Base-by-base conservation (phyloP, 1,139 yeast genomes). In the Saccharomyces hybrid region DNA sequence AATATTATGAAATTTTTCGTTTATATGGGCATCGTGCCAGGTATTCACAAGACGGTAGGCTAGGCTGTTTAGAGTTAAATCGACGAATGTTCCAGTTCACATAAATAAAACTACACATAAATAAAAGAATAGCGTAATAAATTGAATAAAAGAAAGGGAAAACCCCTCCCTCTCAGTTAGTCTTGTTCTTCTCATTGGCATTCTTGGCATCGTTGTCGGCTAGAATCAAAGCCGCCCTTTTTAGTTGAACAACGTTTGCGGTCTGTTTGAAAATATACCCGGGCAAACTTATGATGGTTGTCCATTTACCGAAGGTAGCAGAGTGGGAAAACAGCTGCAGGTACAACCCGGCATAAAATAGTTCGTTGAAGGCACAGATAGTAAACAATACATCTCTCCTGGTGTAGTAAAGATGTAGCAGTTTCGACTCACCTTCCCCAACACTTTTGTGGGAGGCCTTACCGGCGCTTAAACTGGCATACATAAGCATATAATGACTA, bases 211-310 rank as follows among this genome's bases (percentile, higher is more conserved):
- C 99, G 60, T 81, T 69, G 59, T 79, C 82, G 8, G 97, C 98
- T 66, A 93, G 78, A 55, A 82, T 78, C 50, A 86, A 72, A 11
- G 96, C 89, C 19, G 99, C 99, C 63, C 88, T 82, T 60, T 82
- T 79, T 79, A 93, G 75, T 73, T 93, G 99, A 59, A 93, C 82
- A 32, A 88, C 83, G 67, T 95, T 95, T 62, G 96, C 88, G 60
- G 86, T 74, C 75, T 93, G 99, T 74, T 93, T 93, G 74, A 90
- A 89, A 26, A 82, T 71, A 90, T 96, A 93, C 55, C 91, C 78
- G 46, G 99, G 99, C 58, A 87, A 79, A 62, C 93, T 83, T 50
- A 83, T 61, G 63, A 80, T 75, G 19, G 81, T 80, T 66, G 88
- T 72, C 53, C 58, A 53, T 48, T 83, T 71, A 41, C 91, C 86